Conservation (phyloP, 768 basidiomycete genomes). For the Mycena venus region DNA sequence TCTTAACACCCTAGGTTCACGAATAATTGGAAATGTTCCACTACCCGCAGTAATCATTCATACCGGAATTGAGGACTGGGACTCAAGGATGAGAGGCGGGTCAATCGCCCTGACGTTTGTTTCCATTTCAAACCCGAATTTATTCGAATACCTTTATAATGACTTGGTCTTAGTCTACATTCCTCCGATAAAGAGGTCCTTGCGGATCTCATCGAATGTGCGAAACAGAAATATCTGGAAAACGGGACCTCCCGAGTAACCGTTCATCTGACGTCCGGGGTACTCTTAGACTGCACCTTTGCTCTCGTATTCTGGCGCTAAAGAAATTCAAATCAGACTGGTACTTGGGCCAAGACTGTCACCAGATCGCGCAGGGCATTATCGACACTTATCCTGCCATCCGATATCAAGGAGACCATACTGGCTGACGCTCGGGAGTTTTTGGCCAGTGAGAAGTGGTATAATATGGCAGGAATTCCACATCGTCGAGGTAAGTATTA, state of each 20-base stretch:
- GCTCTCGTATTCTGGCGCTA: no score
- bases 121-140: background rate
- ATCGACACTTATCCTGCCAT: slow-evolving; percentile 12
- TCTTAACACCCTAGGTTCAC: no score
- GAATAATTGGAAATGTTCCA: no score
- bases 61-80: slow-evolving; percentile 11
- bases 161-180: background rate
- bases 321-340: background rate
- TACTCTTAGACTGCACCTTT: background rate
- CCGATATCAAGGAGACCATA: slow-evolving; percentile 18
- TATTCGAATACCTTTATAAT: no score
- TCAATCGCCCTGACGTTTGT: slow-evolving; percentile 16
- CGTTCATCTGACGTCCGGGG: slow-evolving; percentile 15
- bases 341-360: slow-evolving; percentile 14
- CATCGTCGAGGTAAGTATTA: slow-evolving; percentile 18
- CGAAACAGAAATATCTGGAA: slow-evolving; percentile 3
- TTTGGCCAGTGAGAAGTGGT: slow-evolving; percentile 21
- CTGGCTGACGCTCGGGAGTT: slow-evolving; percentile 20
- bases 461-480: slow-evolving; percentile 16
- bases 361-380: slow-evolving; percentile 12
- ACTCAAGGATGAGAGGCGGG: slow-evolving; percentile 11
- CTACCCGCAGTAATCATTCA: background rate
- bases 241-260: slow-evolving; percentile 15
- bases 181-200: slow-evolving; percentile 17
- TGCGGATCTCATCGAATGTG: slow-evolving; percentile 23